Evolutionary conservation across 2,329 filamentous ascomycete species (phyloP).

Genomic region (Nigrospora sphaerica): DNA sequence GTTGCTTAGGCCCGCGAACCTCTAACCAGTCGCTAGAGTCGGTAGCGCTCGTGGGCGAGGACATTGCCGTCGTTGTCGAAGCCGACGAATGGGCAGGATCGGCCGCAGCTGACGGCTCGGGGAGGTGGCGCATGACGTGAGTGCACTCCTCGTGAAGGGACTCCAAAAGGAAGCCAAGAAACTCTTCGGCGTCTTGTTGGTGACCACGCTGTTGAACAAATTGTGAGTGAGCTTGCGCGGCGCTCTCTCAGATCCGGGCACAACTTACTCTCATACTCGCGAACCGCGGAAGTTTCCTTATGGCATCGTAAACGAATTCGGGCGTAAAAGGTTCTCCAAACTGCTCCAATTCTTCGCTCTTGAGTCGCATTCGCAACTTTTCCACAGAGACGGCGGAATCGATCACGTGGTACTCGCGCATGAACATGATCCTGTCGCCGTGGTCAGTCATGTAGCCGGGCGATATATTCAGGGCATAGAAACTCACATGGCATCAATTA

Average conservation of each 20-base stretch:
- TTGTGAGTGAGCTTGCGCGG: neutral
- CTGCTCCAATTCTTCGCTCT: slow-evolving; percentile 76
- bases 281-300: slow-evolving; percentile 79
- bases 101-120: slow-evolving; percentile 13
- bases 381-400: slow-evolving; percentile 71
- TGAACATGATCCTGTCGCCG: slow-evolving; percentile 74
- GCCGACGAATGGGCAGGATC: slow-evolving; percentile 22
- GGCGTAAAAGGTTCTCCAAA: slow-evolving; percentile 89
- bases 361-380: slow-evolving; percentile 65
- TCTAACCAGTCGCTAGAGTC: slow-evolving; percentile 75
- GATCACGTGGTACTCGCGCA: slow-evolving; percentile 84
- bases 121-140: slow-evolving; percentile 58
- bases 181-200: slow-evolving; percentile 97
- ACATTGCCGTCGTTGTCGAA: slow-evolving; percentile 25
- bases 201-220: slow-evolving; percentile 62
- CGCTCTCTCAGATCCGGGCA: neutral
- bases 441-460: neutral
- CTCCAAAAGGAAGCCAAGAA: slow-evolving; percentile 86
- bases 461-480: neutral
- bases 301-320: slow-evolving; percentile 92
- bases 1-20: slow-evolving; percentile 79
- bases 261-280: slow-evolving; percentile 76
- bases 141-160: slow-evolving; percentile 90
- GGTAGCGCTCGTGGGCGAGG: slow-evolving; percentile 35
- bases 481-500: slow-evolving; percentile 86